Percentiles rank a stretch among this genome's conserved stretches.
These are phyloP conservation scores for Pterocarpus santalinus DNA, from an alignment of 306 rosid genomes.

Conservation along the genomic window DNA sequence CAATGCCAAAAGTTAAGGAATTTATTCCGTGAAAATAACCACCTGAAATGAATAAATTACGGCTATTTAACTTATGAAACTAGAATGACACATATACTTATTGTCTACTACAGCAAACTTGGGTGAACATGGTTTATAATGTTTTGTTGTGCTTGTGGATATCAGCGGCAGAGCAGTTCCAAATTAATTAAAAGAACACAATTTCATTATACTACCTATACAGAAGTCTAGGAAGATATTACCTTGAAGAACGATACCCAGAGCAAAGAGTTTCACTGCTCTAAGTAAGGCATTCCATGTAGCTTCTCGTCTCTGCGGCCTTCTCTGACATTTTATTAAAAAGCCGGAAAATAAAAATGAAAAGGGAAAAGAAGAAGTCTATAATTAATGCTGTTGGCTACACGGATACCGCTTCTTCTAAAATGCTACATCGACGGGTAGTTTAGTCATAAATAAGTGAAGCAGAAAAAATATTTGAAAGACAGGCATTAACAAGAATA, in stretches of 20 bases:
- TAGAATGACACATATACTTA: neutral
- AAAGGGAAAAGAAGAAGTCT: no score
- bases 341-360: neutral
- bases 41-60: constrained; percentile 64
- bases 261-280: constrained; percentile 65
- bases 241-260: constrained; percentile 94
- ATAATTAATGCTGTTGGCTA: neutral
- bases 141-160: neutral
- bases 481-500: neutral
- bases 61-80: neutral
- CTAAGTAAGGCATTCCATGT: constrained; percentile 68
- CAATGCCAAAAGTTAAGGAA: constrained; percentile 87
- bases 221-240: constrained; percentile 27
- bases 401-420: neutral
- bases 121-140: neutral
- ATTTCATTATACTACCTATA: neutral
- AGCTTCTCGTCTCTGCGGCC: constrained; percentile 62
- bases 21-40: constrained; percentile 89
- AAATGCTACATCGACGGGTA: neutral
- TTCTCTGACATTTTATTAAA: constrained; percentile 54
- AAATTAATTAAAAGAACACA: neutral
- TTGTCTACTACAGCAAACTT: neutral
- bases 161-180: neutral
- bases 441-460: neutral
- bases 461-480: neutral